A percentile compares a stretch with the other conserved stretches of the same genome.
These are phyloP conservation scores for Cordyceps tenuipes DNA, from an alignment of 2,329 filamentous ascomycete species.

Conservation along the genomic window DNA sequence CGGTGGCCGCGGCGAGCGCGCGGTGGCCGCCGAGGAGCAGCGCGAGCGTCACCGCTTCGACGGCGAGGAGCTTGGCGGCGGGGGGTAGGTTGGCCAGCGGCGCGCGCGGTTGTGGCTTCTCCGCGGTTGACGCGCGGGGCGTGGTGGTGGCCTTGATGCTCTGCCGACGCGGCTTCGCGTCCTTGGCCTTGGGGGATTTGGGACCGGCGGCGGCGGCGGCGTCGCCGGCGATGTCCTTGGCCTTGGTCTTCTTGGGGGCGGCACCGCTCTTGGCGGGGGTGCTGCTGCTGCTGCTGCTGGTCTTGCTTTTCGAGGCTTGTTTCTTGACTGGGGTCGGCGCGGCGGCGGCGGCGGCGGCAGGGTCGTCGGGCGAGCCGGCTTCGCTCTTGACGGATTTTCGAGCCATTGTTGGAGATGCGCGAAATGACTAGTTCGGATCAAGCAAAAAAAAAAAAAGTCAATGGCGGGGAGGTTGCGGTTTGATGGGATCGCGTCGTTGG, in stretches of 20 bases:
- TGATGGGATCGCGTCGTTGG: neutral
- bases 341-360: constrained; percentile 2
- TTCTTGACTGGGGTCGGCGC: constrained; percentile 1
- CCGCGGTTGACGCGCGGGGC: neutral
- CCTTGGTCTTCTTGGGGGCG: constrained; percentile 2
- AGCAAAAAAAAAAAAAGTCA: too few relatives aligned
- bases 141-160: constrained; percentile 3
- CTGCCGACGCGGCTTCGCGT: constrained; percentile 11
- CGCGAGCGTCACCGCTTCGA: constrained; percentile 47
- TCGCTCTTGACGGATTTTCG: constrained; percentile 10
- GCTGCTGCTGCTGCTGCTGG: neutral
- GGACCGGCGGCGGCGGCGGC: too few relatives aligned
- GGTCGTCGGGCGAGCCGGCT: constrained; percentile 4
- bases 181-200: constrained; percentile 7
- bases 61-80: constrained; percentile 42
- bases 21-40: constrained; percentile 59
- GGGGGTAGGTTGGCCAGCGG: neutral
- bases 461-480: too few relatives aligned
- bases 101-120: neutral
- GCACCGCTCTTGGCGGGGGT: constrained; percentile 2
- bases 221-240: constrained; percentile 2
- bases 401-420: constrained; percentile 5
- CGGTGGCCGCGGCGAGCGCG: constrained; percentile 60
- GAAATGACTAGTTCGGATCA: too few relatives aligned
- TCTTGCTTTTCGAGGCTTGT: neutral